Evolutionary conservation across 208 protist species (phyloP).

Genomic region (Crithidia expoeki): DNA sequence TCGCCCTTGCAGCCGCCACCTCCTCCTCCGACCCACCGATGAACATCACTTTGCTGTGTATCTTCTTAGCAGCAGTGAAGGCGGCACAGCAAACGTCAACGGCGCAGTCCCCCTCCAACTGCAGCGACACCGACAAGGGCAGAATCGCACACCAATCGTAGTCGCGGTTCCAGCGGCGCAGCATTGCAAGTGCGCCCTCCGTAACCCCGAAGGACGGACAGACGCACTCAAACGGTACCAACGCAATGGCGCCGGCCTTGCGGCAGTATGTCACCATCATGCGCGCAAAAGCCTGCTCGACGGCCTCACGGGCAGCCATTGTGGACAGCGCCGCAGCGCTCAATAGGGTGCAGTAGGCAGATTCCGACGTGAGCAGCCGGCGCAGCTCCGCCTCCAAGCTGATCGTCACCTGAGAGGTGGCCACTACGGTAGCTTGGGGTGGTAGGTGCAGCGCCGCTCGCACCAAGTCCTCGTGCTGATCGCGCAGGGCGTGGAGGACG

Average conservation of each 20-base stretch:
- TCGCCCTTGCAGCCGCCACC: constrained; percentile 38
- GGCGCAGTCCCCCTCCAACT: constrained; percentile 34
- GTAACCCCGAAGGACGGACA: constrained; percentile 22
- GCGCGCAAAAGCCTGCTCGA: constrained; percentile 63
- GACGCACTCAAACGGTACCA: constrained; percentile 65
- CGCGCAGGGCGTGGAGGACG: constrained; percentile 12
- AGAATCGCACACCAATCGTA: constrained; percentile 63
- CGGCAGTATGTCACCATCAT: constrained; percentile 81
- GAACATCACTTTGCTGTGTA: constrained; percentile 61
- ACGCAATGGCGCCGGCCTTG: constrained; percentile 53
- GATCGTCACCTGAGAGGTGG: constrained; percentile 3
- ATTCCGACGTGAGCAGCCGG: constrained; percentile 21
- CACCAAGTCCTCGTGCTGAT: constrained; percentile 11
- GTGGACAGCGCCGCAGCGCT: constrained; percentile 41
- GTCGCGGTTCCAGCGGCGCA: constrained; percentile 42
- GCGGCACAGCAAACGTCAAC: constrained; percentile 53
- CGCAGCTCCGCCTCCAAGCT: constrained; percentile 27
- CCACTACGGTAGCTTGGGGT: not conserved
- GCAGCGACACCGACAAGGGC: constrained; percentile 65
- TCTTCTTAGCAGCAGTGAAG: constrained; percentile 26
- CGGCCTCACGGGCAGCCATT: constrained; percentile 33
- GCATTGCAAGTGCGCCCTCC: constrained; percentile 28
- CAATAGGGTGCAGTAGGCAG: constrained; percentile 73
- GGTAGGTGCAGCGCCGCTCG: constrained; percentile 4
- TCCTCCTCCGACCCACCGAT: constrained; percentile 46